Conservation (phyloP, 108 stramenopile species). For the Skeletonema grethae region DNA sequence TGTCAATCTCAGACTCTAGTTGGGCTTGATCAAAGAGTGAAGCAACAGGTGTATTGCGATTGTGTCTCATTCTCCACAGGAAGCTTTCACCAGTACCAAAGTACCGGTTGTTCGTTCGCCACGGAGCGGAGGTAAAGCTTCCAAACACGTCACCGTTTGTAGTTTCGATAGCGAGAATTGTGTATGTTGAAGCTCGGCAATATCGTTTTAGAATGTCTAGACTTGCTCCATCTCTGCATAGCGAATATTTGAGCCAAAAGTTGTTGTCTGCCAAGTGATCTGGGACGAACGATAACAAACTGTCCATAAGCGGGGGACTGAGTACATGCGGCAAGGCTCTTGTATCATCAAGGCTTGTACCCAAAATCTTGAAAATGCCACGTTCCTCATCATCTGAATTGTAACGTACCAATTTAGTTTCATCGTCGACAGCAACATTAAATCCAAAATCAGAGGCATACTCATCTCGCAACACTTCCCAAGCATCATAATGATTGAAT, state of each 20-base stretch:
- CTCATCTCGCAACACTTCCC: conserved; percentile 76
- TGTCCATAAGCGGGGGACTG: conserved; percentile 82
- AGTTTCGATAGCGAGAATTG: conserved; percentile 80
- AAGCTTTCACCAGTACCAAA: conserved; percentile 74
- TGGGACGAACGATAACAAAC: conserved; percentile 71
- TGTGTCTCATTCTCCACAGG: conserved; percentile 69
- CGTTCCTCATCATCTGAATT: conserved; percentile 15
- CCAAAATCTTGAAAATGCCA: conserved; percentile 66
- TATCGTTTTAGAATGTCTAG: conserved; percentile 60
- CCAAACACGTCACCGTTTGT: conserved; percentile 81
- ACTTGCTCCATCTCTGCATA: conserved; percentile 81
- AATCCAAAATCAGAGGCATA: conserved; percentile 77
- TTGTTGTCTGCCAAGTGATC: conserved; percentile 53
- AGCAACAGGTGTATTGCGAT: conserved; percentile 52
- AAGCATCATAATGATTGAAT: conserved; percentile 60
- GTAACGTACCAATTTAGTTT: conserved; percentile 12
- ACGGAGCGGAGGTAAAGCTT: conserved; percentile 67
- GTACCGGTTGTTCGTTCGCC: conserved; percentile 62
- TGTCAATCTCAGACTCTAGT: conserved; percentile 78
- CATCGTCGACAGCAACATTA: conserved; percentile 54
- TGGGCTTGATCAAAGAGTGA: conserved; percentile 72
- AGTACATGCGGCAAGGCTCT: conserved; percentile 72
- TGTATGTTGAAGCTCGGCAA: conserved; percentile 64
- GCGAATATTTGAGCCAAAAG: conserved; percentile 73
- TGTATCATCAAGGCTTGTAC: conserved; percentile 67